Percentiles rank a stretch among this genome's conserved stretches.
Conservation (phyloP, 2,329 filamentous ascomycete genomes). For the Trichoderma brevicompactum region DNA sequence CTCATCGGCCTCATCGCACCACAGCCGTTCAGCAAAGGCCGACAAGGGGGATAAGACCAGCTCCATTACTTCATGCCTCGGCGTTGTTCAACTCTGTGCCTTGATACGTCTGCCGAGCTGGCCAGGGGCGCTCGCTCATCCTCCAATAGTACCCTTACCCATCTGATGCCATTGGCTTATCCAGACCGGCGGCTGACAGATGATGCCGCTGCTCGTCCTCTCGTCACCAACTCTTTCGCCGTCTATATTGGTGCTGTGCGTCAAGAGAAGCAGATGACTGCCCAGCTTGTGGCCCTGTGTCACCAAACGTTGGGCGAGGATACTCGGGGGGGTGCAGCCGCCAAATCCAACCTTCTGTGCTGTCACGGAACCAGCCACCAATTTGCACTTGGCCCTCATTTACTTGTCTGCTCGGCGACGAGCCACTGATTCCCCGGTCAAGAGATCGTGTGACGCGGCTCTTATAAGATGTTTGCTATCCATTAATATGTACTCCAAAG, state of each 20-base stretch:
- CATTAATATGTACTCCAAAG: conserved; percentile 11
- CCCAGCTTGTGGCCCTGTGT: not conserved
- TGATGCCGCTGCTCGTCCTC: not conserved
- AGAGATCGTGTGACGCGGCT: conserved; percentile 24
- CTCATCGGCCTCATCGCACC: conserved; percentile 10
- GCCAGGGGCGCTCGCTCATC: conserved; percentile 13
- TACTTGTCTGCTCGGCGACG: not conserved
- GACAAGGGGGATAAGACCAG: not conserved
- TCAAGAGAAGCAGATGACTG: not conserved
- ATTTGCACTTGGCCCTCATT: not conserved
- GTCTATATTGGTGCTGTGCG: not conserved
- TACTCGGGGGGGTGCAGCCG: not conserved
- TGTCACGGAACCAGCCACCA: conserved; percentile 11
- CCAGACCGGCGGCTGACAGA: not conserved
- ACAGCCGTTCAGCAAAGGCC: conserved; percentile 17
- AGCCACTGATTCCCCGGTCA: conserved; percentile 19
- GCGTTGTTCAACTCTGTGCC: not conserved
- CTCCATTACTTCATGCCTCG: conserved; percentile 2
- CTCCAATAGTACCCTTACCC: conserved; percentile 23
- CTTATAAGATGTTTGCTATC: conserved; percentile 25
- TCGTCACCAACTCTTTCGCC: not conserved
- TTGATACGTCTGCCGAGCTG: conserved; percentile 13
- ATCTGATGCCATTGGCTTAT: conserved; percentile 22
- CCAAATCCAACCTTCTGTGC: conserved; percentile 7
- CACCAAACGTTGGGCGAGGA: conserved; percentile 8